Percentiles rank a stretch among this genome's conserved stretches.
phyloP scores from a whole-genome alignment of 1,284 basidiomycete genomes.

The Stygiomarasmius scandens region DNA sequence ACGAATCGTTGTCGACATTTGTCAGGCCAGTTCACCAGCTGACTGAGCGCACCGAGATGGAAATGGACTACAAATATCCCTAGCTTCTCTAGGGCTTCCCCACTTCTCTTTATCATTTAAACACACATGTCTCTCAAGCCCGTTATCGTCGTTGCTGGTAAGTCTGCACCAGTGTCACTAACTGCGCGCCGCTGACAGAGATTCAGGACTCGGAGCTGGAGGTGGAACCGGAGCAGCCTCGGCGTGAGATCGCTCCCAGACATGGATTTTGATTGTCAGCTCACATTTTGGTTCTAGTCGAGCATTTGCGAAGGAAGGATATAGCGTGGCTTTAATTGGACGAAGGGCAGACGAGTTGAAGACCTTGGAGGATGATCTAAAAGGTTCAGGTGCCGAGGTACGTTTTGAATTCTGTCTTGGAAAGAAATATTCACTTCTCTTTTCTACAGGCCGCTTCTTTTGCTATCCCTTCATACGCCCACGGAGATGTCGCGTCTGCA shows the following conservation, averaged over 20 bases:
- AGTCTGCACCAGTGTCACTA: too few relatives aligned
- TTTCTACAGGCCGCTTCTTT: constrained; percentile 58
- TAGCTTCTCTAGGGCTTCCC: too few relatives aligned
- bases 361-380: constrained; percentile 58
- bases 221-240: background rate
- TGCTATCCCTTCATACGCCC: constrained; percentile 57
- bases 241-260: background rate
- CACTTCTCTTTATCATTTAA: too few relatives aligned
- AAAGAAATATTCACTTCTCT: too few relatives aligned
- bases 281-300: constrained; percentile 41
- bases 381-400: constrained; percentile 58
- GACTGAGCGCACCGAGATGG: too few relatives aligned
- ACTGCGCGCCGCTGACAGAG: too few relatives aligned
- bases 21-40: too few relatives aligned
- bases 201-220: too few relatives aligned
- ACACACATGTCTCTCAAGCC: too few relatives aligned
- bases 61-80: too few relatives aligned
- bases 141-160: too few relatives aligned
- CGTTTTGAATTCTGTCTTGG: constrained; percentile 14
- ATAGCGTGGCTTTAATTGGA: constrained; percentile 69
- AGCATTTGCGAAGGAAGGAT: constrained; percentile 65
- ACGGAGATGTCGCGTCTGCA: constrained; percentile 51
- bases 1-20: too few relatives aligned
- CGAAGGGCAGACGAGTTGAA: constrained; percentile 56
- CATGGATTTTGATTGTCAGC: background rate